These are phyloP conservation scores for Helenozyma rhizophorensis DNA, from an alignment of 805 yeast genomes.

Conservation along the genomic window DNA sequence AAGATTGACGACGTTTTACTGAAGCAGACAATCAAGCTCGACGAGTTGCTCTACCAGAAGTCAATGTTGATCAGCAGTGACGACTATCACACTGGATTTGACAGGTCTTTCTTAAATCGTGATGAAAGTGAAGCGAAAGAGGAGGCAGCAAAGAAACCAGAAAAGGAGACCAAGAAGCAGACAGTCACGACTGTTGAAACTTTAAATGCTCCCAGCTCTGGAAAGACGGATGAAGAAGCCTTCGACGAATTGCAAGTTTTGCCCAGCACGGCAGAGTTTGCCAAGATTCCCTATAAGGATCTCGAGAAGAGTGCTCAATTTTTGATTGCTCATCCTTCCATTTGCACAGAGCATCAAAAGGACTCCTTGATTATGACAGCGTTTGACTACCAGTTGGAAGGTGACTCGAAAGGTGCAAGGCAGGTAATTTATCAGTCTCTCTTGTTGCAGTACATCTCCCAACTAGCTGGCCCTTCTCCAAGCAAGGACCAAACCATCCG, in stretches of 20 bases:
- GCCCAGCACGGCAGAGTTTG: slow-evolving; percentile 63
- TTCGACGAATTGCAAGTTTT: slow-evolving; percentile 51
- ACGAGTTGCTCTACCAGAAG: slow-evolving; percentile 65
- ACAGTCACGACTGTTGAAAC: slow-evolving; percentile 28
- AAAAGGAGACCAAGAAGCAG: slow-evolving; percentile 8
- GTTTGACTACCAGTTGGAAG: slow-evolving; percentile 73
- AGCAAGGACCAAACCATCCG: slow-evolving; percentile 28
- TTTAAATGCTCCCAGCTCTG: slow-evolving; percentile 21
- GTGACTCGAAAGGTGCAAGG: slow-evolving; percentile 49
- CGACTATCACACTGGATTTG: slow-evolving; percentile 89
- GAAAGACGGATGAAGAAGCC: slow-evolving; percentile 19
- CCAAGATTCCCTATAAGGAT: slow-evolving; percentile 49
- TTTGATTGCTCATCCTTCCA: slow-evolving; percentile 56
- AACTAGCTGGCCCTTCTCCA: slow-evolving; percentile 33
- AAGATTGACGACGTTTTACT: slow-evolving; percentile 65
- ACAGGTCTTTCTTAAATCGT: slow-evolving; percentile 74
- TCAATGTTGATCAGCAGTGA: slow-evolving; percentile 77
- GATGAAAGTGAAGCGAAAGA: slow-evolving; percentile 23
- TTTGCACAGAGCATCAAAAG: slow-evolving; percentile 78
- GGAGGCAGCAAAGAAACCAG: slow-evolving; percentile 7
- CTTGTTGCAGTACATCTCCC: slow-evolving; percentile 66
- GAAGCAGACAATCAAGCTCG: slow-evolving; percentile 63
- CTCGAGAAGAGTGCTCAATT: slow-evolving; percentile 47
- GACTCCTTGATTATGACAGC: slow-evolving; percentile 93
- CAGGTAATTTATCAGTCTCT: slow-evolving; percentile 78